These are phyloP conservation scores for Fibroporia radiculosa DNA, from an alignment of 768 basidiomycete genomes.

Conservation along the genomic window DNA sequence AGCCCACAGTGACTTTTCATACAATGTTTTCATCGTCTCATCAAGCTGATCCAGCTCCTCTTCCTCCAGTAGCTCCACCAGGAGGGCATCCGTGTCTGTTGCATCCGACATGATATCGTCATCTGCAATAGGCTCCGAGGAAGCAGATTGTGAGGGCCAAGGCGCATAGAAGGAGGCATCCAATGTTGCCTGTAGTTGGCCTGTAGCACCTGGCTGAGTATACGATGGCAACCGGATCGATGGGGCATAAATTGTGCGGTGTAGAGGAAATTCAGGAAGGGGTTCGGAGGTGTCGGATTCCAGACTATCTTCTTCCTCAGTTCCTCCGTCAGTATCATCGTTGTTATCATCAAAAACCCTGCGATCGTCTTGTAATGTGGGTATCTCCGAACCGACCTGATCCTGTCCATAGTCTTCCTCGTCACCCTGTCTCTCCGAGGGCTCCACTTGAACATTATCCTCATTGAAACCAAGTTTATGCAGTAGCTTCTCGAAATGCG, in stretches of 20 bases:
- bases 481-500: conserved; percentile 33
- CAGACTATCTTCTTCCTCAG: conserved; percentile 13
- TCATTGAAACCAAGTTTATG: conserved; percentile 8
- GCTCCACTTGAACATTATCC: conserved; percentile 11
- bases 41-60: conserved; percentile 33
- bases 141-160: conserved; percentile 8
- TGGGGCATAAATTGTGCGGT: conserved; percentile 29
- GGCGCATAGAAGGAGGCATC: conserved; percentile 17
- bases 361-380: not conserved
- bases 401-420: not conserved
- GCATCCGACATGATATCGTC: conserved; percentile 22
- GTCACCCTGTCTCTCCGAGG: not conserved
- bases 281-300: conserved; percentile 3
- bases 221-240: conserved; percentile 26
- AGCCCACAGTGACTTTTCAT: conserved; percentile 38
- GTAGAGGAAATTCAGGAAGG: conserved; percentile 7
- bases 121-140: conserved; percentile 12
- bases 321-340: conserved; percentile 9
- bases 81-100: conserved; percentile 31
- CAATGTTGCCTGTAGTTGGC: not conserved
- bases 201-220: not conserved
- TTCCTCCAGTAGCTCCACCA: conserved; percentile 36
- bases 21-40: conserved; percentile 19
- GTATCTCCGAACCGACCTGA: not conserved
- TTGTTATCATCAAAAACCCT: conserved; percentile 6